phyloP scores from a whole-genome alignment of 768 basidiomycete species.

The Lentinula aciculospora region DNA sequence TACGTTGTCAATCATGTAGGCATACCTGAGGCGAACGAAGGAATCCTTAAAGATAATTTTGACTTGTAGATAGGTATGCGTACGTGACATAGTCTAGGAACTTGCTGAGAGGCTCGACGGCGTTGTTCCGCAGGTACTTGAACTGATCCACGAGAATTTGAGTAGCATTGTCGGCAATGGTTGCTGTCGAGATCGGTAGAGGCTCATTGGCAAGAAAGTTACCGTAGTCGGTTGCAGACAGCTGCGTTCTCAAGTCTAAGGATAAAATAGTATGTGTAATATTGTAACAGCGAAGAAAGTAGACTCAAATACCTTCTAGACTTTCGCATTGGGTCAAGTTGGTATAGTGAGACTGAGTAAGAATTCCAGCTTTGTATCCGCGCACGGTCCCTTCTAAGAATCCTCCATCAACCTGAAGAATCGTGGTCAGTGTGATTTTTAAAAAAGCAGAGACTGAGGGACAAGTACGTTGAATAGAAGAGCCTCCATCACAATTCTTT shows the following conservation, averaged over 20 bases:
- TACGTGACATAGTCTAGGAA: constrained; percentile 99
- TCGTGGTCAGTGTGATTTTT: constrained; percentile 1
- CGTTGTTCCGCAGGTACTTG: constrained; percentile 87
- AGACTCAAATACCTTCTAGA: constrained; percentile 67
- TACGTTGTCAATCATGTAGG: constrained; percentile 99
- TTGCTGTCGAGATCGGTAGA: constrained; percentile 86
- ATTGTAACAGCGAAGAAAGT: not conserved
- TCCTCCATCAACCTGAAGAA: constrained; percentile 57
- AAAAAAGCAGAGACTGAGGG: not conserved
- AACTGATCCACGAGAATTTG: constrained; percentile 96
- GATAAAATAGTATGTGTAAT: constrained; percentile 5
- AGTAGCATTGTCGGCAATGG: constrained; percentile 95
- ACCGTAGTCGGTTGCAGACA: constrained; percentile 96
- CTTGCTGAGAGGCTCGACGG: constrained; percentile 84
- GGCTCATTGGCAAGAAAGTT: constrained; percentile 98
- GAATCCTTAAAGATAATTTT: not conserved
- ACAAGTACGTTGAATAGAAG: constrained; percentile 81
- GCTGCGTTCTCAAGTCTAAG: constrained; percentile 89
- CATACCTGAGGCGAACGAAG: constrained; percentile 54
- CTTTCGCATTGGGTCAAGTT: constrained; percentile 97
- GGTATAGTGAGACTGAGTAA: constrained; percentile 85
- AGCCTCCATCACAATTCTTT: constrained; percentile 61
- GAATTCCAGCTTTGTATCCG: constrained; percentile 91
- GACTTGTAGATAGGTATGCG: constrained; percentile 23
- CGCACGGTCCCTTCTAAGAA: constrained; percentile 81